phyloP scores from a whole-genome alignment of 495 filamentous ascomycete genomes.

The Cudoniella acicularis region DNA sequence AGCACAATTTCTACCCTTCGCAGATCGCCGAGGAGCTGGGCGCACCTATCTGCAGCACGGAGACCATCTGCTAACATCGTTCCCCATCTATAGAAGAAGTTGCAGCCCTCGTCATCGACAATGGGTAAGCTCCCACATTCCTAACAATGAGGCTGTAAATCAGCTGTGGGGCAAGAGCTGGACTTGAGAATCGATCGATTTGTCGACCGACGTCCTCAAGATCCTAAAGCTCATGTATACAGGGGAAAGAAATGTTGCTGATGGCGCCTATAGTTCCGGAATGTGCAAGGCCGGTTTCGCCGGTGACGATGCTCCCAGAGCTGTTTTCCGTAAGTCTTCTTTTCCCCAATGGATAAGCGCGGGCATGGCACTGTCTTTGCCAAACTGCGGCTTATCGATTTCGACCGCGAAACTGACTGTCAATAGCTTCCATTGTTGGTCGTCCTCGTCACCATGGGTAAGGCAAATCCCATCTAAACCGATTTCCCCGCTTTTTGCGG shows the following conservation, averaged over 20 bases:
- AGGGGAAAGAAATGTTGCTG: constrained; percentile 33
- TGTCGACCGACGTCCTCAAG: background rate
- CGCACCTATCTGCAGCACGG: constrained; percentile 30
- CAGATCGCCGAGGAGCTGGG: constrained; percentile 30
- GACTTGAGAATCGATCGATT: background rate
- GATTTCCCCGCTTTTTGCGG: constrained; percentile 7
- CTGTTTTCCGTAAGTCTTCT: constrained; percentile 96
- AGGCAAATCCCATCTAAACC: constrained; percentile 30
- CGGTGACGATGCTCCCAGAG: constrained; percentile 99
- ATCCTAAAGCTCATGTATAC: background rate
- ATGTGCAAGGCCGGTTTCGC: constrained; percentile 99
- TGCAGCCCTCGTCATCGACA: constrained; percentile 99
- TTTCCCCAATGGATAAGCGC: background rate
- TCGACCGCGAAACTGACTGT: constrained; percentile 12
- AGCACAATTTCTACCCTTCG: constrained; percentile 34
- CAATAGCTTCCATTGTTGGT: constrained; percentile 93
- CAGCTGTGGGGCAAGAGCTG: constrained; percentile 22
- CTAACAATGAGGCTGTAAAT: constrained; percentile 20
- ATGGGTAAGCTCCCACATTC: constrained; percentile 76
- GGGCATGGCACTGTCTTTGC: background rate
- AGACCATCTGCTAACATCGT: constrained; percentile 48
- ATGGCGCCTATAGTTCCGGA: constrained; percentile 76
- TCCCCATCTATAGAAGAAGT: constrained; percentile 81
- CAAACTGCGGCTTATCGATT: background rate
- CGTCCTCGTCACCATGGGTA: constrained; percentile 99